phyloP scores from a whole-genome alignment of 352 stramenopile genomes.

The Phytophthora quininea region DNA sequence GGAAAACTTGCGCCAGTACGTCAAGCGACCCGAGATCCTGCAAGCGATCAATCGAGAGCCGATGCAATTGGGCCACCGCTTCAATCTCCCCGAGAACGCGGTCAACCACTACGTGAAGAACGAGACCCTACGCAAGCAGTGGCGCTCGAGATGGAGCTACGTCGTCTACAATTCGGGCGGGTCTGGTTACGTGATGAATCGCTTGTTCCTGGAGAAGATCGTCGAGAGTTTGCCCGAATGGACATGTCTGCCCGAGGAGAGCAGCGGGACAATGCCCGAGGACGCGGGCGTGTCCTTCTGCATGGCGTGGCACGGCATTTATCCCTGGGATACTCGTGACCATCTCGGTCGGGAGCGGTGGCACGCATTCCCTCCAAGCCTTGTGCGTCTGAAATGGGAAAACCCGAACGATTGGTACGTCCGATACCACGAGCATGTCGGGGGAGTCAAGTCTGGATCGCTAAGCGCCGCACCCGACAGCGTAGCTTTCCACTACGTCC shows the following conservation, averaged over 20 bases:
- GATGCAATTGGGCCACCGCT: constrained; percentile 80
- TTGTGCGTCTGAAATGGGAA: constrained; percentile 44
- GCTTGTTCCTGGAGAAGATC: constrained; percentile 68
- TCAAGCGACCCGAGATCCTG: constrained; percentile 63
- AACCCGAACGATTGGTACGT: constrained; percentile 64
- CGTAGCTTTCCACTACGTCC: constrained; percentile 78
- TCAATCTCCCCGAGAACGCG: constrained; percentile 58
- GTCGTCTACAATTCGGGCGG: constrained; percentile 84
- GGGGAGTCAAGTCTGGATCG: constrained; percentile 41
- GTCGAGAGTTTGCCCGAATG: constrained; percentile 47
- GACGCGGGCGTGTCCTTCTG: constrained; percentile 78
- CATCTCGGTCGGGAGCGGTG: constrained; percentile 66
- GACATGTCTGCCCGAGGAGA: constrained; percentile 63
- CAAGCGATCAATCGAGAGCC: constrained; percentile 51
- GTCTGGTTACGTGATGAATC: constrained; percentile 75
- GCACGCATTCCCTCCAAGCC: constrained; percentile 61
- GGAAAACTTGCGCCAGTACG: constrained; percentile 69
- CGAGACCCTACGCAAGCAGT: constrained; percentile 44
- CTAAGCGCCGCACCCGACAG: constrained; percentile 64
- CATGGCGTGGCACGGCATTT: constrained; percentile 80
- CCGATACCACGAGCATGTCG: constrained; percentile 63
- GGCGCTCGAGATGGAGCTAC: constrained; percentile 46
- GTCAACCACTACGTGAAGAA: constrained; percentile 73
- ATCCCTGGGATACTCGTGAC: constrained; percentile 73
- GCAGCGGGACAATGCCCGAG: constrained; percentile 68